Base-by-base conservation (phyloP, 768 basidiomycete genomes). In the Auricularia auricula-judae region DNA sequence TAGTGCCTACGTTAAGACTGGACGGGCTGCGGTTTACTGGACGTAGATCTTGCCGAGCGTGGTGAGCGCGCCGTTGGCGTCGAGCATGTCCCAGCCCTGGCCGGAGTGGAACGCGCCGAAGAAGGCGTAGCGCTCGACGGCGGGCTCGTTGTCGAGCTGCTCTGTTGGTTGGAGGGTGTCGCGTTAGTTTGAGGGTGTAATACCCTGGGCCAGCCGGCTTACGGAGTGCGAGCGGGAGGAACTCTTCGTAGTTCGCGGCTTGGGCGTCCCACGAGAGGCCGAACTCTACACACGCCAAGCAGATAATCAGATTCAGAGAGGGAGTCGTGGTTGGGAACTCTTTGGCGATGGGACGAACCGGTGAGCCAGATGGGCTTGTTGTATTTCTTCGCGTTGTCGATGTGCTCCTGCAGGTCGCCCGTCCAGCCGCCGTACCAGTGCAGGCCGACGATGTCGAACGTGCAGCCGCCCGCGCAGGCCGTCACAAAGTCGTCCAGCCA, bases 401-500 rank as follows among this genome's bases (percentile, higher is more conserved):
- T 58, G 62, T 56, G 59, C n/a, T 56, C 33, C 62, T 63, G 39
- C 33, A 66, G 56, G 43, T 66, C 65, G 21, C 34, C 54, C 51
- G 59, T 66, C 62, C 65, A 62, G 47, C 47, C 65, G 14, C 65
- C 65, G 58, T 66, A 66, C 65, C 65, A 66, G 29, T 66, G 65
- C 14, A 66, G 34, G 3, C 61, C 56, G 29, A 36, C 34, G 7
- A 59, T 23, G 56, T 59, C 56, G 16, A 14, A 59, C 23, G 56
- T 29, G 29, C 56, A 59, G 11, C 29, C 29, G 29, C 34, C 34
- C 29, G 56, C 33, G 34, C 56, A 59, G 4, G 56, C 56, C 56
- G 23, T 33, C 8, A 59, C 29, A 18, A 59, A 59, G 21, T 23
- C 56, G 29, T 59, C 56, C 56, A 59, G 23, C 56, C 56, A 59